These are phyloP conservation scores for Malus orientalis DNA, from an alignment of 306 rosid genomes.

Conservation along the genomic window DNA sequence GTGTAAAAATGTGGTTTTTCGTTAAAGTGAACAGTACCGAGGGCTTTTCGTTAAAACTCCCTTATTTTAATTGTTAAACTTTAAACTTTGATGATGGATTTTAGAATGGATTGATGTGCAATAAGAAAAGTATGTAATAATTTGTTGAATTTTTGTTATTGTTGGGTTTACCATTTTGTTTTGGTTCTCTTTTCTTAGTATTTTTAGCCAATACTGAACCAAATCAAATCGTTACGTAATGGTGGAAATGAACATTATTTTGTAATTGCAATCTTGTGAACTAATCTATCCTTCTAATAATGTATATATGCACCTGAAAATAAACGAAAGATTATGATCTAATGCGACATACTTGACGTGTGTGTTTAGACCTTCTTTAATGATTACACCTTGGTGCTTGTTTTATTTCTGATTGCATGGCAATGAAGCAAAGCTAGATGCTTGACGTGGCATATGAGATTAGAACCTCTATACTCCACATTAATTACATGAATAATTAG, in stretches of 20 bases:
- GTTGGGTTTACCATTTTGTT: neutral
- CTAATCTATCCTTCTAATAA: neutral
- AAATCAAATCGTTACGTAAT: neutral
- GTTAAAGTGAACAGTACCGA: no score
- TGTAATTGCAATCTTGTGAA: neutral
- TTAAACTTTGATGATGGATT: neutral
- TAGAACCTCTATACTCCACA: neutral
- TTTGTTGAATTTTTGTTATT: no score
- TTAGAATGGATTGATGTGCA: neutral
- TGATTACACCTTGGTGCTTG: slow-evolving; percentile 1
- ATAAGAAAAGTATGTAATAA: no score
- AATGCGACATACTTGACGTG: slow-evolving; percentile 23
- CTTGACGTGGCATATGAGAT: slow-evolving; percentile 22
- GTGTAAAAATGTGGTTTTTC: no score
- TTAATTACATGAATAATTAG: neutral
- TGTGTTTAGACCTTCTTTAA: neutral
- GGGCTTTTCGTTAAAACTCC: no score
- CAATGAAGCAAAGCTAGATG: slow-evolving; percentile 21
- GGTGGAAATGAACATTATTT: neutral
- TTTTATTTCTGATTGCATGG: slow-evolving; percentile 2
- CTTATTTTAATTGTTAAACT: no score
- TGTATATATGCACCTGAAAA: neutral
- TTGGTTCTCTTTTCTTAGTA: neutral
- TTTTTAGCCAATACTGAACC: neutral
- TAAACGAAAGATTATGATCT: neutral